Base-by-base conservation (phyloP, 2,329 filamentous ascomycete genomes). In the Hypoxylon sp. region DNA sequence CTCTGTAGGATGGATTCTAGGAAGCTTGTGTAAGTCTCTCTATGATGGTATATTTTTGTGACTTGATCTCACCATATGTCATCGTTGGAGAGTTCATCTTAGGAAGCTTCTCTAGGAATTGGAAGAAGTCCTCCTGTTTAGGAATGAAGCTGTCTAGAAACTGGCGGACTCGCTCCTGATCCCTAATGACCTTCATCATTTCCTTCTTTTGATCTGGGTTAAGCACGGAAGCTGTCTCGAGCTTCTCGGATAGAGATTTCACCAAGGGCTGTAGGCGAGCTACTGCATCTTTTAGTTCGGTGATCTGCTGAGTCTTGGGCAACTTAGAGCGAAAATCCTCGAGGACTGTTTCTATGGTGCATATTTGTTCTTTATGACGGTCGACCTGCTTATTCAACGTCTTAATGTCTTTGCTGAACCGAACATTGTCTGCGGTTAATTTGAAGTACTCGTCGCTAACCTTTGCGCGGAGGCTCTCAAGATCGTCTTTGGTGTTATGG, bases 391-490 rank as follows among this genome's bases (percentile, higher is more conserved):
- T 66, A 11, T 51, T 60, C 7, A 71, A 23, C 0, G 49, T 53
- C 50, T 60, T 64, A 13, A 71, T 65, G 2, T 71, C 65, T 19
- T 69, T 66, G n/a, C 49, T 30, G 10, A 66, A 62, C 43, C 63
- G 66, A 2, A n/a, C 57, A 5, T 62, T 62, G 30, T 71, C 63
- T 14, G 63, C 68, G 1, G 60, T 69, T 10, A 65, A 36, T 11
- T 59, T 64, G 41, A 66, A 59, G 48, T 61, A 63, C 30, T 69
- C 57, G 28, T 71, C 65, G 41, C 36, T 63, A 5, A 69, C 63
- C 53, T 71, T 66, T 0, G 49, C 21, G 7, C 63, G 57, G 34
- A 71, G 65, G 34, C 34, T 53, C 6, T 64, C 57, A 5, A 71
- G 68, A 21, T 32, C 38, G 25, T 64, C 60, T 34, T 62, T 67